Conservation (phyloP, 2,329 filamentous ascomycete species). For the Claviceps humidiphila region DNA sequence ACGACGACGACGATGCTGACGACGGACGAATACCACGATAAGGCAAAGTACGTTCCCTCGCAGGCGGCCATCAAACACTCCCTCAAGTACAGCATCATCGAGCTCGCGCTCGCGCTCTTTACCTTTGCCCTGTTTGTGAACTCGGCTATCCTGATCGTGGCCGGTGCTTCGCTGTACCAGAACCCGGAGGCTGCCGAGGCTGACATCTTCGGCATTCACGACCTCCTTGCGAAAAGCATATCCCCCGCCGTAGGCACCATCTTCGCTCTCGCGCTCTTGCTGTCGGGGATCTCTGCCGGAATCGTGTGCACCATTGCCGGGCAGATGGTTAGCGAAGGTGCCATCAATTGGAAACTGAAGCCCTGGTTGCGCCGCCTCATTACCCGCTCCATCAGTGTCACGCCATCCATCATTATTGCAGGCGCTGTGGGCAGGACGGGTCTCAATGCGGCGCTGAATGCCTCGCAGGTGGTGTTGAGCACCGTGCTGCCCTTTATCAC, state of each 20-base stretch:
- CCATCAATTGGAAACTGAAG: slow-evolving; percentile 57
- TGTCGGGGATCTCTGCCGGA: slow-evolving; percentile 69
- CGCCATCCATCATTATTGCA: slow-evolving; percentile 71
- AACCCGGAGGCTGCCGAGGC: slow-evolving; percentile 49
- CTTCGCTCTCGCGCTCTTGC: slow-evolving; percentile 70
- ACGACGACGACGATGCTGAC: slow-evolving; percentile 12
- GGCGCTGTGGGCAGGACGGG: slow-evolving; percentile 61
- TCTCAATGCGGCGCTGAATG: slow-evolving; percentile 59
- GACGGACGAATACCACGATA: slow-evolving; percentile 24
- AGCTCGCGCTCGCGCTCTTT: slow-evolving; percentile 60
- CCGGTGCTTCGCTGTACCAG: slow-evolving; percentile 61
- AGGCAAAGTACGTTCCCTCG: slow-evolving; percentile 55
- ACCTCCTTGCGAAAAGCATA: slow-evolving; percentile 54
- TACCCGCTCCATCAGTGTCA: slow-evolving; percentile 68
- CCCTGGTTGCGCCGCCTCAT: slow-evolving; percentile 71
- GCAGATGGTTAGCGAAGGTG: slow-evolving; percentile 79
- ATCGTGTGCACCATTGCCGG: slow-evolving; percentile 84
- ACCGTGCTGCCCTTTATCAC: slow-evolving; percentile 72
- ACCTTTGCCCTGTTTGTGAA: slow-evolving; percentile 80
- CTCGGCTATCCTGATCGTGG: slow-evolving; percentile 67
- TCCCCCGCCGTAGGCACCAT: slow-evolving; percentile 65
- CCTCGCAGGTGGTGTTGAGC: slow-evolving; percentile 64
- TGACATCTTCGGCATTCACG: slow-evolving; percentile 74
- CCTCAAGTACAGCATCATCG: slow-evolving; percentile 59
- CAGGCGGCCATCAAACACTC: slow-evolving; percentile 60